phyloP scores from a whole-genome alignment of 1,139 yeast species.

The Meyerozyma elateridarum region DNA sequence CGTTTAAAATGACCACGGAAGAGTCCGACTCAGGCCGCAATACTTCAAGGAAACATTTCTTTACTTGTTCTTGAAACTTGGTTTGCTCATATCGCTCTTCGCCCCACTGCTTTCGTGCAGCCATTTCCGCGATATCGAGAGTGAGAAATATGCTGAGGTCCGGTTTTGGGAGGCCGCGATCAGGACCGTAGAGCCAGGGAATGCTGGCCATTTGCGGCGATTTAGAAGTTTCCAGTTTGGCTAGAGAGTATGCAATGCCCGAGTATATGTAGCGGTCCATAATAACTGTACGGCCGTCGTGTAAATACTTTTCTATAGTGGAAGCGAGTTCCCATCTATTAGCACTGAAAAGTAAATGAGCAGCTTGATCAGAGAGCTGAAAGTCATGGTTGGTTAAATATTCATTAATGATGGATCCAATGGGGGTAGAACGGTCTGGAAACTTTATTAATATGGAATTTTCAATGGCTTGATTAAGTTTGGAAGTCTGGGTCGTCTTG shows the following conservation, averaged over 20 bases:
- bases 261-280: slow-evolving; percentile 89
- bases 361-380: slow-evolving; percentile 63
- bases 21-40: slow-evolving; percentile 29
- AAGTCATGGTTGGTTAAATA: slow-evolving; percentile 55
- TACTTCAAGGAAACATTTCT: slow-evolving; percentile 50
- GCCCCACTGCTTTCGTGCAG: slow-evolving; percentile 76
- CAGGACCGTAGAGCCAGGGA: slow-evolving; percentile 80
- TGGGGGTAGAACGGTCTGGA: slow-evolving; percentile 80
- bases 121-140: slow-evolving; percentile 46
- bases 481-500: slow-evolving; percentile 78
- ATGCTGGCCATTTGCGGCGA: slow-evolving; percentile 46
- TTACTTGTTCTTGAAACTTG: slow-evolving; percentile 70
- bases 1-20: slow-evolving; percentile 47
- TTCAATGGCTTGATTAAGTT: slow-evolving; percentile 20
- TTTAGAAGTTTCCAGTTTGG: slow-evolving; percentile 42
- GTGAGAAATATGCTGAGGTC: slow-evolving; percentile 79
- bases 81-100: slow-evolving; percentile 81
- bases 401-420: slow-evolving; percentile 72
- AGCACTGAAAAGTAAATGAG: slow-evolving; percentile 86
- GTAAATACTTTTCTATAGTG: slow-evolving; percentile 42
- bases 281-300: slow-evolving; percentile 55
- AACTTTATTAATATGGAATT: slow-evolving; percentile 59
- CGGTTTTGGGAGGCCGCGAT: slow-evolving; percentile 81
- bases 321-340: slow-evolving; percentile 84
- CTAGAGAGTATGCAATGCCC: slow-evolving; percentile 88